A percentile compares a stretch with the other conserved stretches of the same genome.
These are phyloP conservation scores for Miscanthus sacchariflorus DNA, from an alignment of 202 grass and related monocot genomes.

Conservation along the genomic window DNA sequence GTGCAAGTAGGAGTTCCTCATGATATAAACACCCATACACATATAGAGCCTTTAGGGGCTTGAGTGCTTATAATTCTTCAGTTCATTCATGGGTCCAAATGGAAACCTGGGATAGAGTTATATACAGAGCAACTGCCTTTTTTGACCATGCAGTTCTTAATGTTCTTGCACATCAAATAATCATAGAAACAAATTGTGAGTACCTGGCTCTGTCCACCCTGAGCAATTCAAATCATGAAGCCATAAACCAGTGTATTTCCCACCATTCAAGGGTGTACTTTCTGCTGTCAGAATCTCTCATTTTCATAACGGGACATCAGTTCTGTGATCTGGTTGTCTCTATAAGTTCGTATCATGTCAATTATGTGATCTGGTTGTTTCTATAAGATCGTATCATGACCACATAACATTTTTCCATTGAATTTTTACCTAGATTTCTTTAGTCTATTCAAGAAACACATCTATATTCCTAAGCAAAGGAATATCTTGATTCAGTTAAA, in stretches of 20 bases:
- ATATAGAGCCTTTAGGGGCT: conserved; percentile 7
- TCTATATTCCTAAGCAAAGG: conserved; percentile 24
- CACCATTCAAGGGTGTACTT: conserved; percentile 17
- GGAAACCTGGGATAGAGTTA: background rate
- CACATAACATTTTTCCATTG: conserved; percentile 29
- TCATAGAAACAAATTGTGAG: background rate
- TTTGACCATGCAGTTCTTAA: conserved; percentile 12
- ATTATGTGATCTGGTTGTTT: background rate
- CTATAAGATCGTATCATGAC: conserved; percentile 16
- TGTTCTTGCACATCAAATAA: conserved; percentile 19
- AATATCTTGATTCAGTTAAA: conserved; percentile 43
- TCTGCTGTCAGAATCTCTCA: conserved; percentile 19
- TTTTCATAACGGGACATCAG: background rate
- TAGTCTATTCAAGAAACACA: conserved; percentile 30
- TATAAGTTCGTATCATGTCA: conserved; percentile 11
- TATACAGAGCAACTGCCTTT: conserved; percentile 24
- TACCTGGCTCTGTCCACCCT: conserved; percentile 13
- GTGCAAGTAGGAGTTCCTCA: conserved; percentile 5
- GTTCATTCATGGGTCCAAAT: conserved; percentile 29
- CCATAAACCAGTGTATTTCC: background rate
- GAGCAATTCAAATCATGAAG: conserved; percentile 11
- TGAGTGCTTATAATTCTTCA: conserved; percentile 8
- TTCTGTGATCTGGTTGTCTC: conserved; percentile 5
- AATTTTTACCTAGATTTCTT: conserved; percentile 21
- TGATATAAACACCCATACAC: background rate